These are phyloP conservation scores for Yamadazyma sp. DNA, from an alignment of 805 yeast genomes.

Conservation along the genomic window DNA sequence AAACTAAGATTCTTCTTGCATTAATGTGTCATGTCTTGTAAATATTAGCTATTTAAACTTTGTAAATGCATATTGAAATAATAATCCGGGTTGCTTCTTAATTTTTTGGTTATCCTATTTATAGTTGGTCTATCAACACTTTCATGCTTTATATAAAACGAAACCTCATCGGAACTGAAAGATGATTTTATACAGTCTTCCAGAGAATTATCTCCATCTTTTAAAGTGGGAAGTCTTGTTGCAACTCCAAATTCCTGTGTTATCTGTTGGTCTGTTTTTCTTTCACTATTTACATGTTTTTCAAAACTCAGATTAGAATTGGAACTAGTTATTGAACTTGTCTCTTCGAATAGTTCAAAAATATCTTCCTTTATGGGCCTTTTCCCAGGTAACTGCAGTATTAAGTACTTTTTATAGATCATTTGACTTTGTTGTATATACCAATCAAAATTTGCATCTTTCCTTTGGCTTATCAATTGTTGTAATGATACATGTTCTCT, in stretches of 20 bases:
- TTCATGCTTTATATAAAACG: slow-evolving; percentile 2
- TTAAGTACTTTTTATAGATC: slow-evolving; percentile 7
- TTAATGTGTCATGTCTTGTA: too few species aligned
- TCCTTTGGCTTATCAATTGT: slow-evolving; percentile 1
- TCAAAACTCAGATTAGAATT: not conserved
- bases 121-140: slow-evolving; percentile 7
- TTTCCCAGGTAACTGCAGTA: slow-evolving; percentile 8
- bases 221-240: slow-evolving; percentile 5
- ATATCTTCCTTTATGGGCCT: slow-evolving; percentile 1
- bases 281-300: too few species aligned
- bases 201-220: slow-evolving; percentile 1
- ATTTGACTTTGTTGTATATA: slow-evolving; percentile 8
- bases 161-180: slow-evolving; percentile 6
- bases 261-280: not conserved
- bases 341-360: slow-evolving; percentile 3
- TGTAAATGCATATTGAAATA: slow-evolving; percentile 5
- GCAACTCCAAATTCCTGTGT: slow-evolving; percentile 6
- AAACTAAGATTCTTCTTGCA: slow-evolving; percentile 45
- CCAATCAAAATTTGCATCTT: slow-evolving; percentile 2
- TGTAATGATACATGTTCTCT: slow-evolving; percentile 1
- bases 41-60: slow-evolving; percentile 1
- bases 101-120: slow-evolving; percentile 2
- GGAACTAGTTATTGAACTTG: not conserved
- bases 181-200: slow-evolving; percentile 6
- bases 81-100: slow-evolving; percentile 7